Evolutionary conservation across 2,329 filamentous ascomycete genomes (phyloP), one percentile per base, ranked within the genome.

Genomic region (Lecanicillium sp.): DNA sequence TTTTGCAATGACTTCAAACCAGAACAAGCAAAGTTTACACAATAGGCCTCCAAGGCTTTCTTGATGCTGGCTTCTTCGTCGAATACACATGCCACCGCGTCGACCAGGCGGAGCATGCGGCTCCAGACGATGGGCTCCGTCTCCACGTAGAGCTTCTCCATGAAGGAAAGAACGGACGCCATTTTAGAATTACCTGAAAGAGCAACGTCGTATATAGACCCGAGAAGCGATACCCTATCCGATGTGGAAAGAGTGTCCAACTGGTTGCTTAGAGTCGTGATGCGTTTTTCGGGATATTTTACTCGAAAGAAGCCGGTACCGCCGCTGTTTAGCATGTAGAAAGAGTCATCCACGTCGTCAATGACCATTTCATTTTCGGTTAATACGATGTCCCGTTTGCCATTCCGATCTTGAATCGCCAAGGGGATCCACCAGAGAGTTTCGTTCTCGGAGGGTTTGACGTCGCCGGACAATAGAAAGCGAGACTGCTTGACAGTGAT

Each of bases 371-470:
- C 74, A 64, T 87, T 96, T 41, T 74, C 68, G 0, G 79, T 84
- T 33, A 98, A 69, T 36, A 86, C 81, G 29, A 81, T 69, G 17
- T 87, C 38, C 87, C 84, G 59, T 88, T n/a, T n/a, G n/a, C n/a
- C n/a, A n/a, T n/a, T n/a, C n/a, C n/a, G n/a, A n/a, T n/a, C n/a
- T n/a, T n/a, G 84, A 19, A 97, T 69, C 12, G 84, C 84, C 25
- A 98, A 74, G 12, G 92, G 92, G 44, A 97, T 78, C 90, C 90
- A 97, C 92, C 92, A 98, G 17, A 78, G 81, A 3, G 89, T 96
- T 53, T 84, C 71, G 54, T 97, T 88, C 49, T 98, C 92, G 55
- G 92, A 85, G 2, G 87, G 71, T 65, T 88, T 87, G 40, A 87
- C 86, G 57, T 97, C 89, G 9, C 92, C 92, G 3, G 87, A 87